These are phyloP conservation scores for Penicillium argentinense DNA, from an alignment of 495 filamentous ascomycete species.

Conservation along the genomic window DNA sequence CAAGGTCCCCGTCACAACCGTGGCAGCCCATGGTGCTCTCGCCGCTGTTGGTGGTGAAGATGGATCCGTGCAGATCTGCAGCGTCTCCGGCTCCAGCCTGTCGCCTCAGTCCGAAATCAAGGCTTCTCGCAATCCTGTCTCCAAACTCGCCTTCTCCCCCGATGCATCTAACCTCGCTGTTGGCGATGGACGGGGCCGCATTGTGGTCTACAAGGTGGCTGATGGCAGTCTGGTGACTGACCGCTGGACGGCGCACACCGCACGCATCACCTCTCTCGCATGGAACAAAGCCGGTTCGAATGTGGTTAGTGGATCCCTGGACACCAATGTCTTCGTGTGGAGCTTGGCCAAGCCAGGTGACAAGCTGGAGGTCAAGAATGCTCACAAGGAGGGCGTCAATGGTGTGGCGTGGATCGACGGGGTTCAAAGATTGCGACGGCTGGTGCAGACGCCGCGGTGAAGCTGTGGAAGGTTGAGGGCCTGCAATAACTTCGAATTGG, in stretches of 20 bases:
- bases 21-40: constrained; percentile 62
- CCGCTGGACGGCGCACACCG: constrained; percentile 91
- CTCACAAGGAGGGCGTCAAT: constrained; percentile 93
- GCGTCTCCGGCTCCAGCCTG: constrained; percentile 47
- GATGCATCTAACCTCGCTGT: constrained; percentile 72
- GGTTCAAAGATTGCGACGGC: constrained; percentile 70
- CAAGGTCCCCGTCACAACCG: constrained; percentile 63
- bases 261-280: constrained; percentile 74
- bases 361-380: constrained; percentile 74
- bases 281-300: constrained; percentile 78
- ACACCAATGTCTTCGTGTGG: constrained; percentile 92
- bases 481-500: constrained; percentile 49
- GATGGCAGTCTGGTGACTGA: constrained; percentile 51
- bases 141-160: constrained; percentile 73
- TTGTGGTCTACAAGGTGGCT: constrained; percentile 65
- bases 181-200: constrained; percentile 82
- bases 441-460: constrained; percentile 86
- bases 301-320: constrained; percentile 79
- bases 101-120: constrained; percentile 46
- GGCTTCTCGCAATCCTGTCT: constrained; percentile 40
- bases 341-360: constrained; percentile 79
- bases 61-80: constrained; percentile 71
- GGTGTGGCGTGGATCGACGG: constrained; percentile 80
- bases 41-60: constrained; percentile 79
- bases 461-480: constrained; percentile 79